Evolutionary conservation across 257 asterid genomes (phyloP), one percentile per base, ranked within the genome.

Genomic region (Echites panduratus): DNA sequence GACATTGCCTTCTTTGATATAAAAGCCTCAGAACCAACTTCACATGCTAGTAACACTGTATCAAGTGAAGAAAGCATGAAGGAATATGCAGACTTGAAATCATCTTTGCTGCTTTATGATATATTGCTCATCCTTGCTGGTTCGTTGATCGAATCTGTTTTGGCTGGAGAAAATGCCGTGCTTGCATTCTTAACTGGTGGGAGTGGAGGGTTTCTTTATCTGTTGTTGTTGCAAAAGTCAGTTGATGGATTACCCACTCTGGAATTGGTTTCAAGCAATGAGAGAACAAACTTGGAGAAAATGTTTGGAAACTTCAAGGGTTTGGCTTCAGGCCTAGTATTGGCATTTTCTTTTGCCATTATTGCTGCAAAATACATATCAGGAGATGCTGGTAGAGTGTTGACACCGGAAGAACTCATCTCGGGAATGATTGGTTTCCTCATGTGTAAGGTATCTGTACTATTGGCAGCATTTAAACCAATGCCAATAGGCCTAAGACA

Each of bases 341-440:
- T 87, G 70, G 91, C 86, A 47, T 82, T 85, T 75, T 88, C 85
- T 35, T 22, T 88, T 20, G 79, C 85, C 6, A 35, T 76, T 1
- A 10, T 84, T 38, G 73, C 74, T 6, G 79, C 74, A 80, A 88
- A 86, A 70, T 85, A 71, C 77, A 86, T 57, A 38, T 74, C 83
- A 4, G 93, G 92, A 11, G 92, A 86, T 29, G 74, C 72, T 72
- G 84, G 54, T 43, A 75, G 75, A 64, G 77, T 82, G 85, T 68
- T 89, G 83, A 80, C 86, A 49, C 84, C 96, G 2, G 81, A 76
- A 76, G 96, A 93, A 13, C 70, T 93, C 20, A 38, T 93, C 16
- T 83, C 85, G 26, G 98, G 98, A 45, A 87, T 85, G 80, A 68
- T 81, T 84, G 98, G 98, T 8, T 91, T 91, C 74, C 90, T 93